Conservation (phyloP, 495 filamentous ascomycete genomes). For the Penicillium cataractarum region DNA sequence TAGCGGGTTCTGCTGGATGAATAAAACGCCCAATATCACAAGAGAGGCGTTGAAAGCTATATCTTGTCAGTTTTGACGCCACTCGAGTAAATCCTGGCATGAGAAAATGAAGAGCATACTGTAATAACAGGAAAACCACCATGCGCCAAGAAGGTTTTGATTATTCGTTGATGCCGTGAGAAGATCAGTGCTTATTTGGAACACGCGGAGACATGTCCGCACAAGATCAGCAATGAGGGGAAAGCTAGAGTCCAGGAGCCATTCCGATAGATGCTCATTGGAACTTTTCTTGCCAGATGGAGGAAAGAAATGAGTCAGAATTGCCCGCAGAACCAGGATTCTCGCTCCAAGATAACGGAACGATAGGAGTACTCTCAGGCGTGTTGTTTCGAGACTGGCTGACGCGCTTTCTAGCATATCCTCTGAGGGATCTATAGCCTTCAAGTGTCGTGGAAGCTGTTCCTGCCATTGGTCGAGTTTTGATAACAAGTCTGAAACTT, state of each 20-base stretch:
- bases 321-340: not conserved
- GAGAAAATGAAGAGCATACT: not conserved
- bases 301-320: not conserved
- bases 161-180: not conserved
- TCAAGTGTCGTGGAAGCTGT: not conserved
- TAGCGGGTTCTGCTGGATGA: not conserved
- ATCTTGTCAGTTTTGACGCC: not conserved
- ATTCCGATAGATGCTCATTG: not conserved
- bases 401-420: not conserved
- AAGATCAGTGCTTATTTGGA: not conserved
- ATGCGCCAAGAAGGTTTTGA: not conserved
- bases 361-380: not conserved
- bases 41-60: not conserved
- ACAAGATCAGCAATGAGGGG: not conserved
- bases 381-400: not conserved
- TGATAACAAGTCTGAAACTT: not conserved
- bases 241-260: not conserved
- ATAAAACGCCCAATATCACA: not conserved
- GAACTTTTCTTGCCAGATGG: not conserved
- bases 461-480: not conserved
- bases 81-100: not conserved
- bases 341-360: not conserved
- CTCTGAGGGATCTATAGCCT: not conserved
- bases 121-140: not conserved
- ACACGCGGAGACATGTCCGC: not conserved